Evolutionary conservation across 345 rosid species (phyloP).

Genomic region (Chamaenerion angustifolium): DNA sequence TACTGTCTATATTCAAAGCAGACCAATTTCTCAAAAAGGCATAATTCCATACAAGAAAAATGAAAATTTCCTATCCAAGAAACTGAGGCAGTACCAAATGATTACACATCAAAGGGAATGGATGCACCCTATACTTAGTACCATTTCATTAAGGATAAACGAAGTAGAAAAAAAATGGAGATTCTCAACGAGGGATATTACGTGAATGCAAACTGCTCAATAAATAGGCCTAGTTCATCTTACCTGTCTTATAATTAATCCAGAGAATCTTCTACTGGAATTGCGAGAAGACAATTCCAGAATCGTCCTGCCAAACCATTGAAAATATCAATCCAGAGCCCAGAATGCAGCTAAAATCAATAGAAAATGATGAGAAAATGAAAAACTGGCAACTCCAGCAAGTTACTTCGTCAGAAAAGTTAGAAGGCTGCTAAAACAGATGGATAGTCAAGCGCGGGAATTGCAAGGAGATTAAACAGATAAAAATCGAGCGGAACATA

Average conservation of each 20-base stretch:
- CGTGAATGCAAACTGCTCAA: neutral
- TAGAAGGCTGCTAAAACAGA: no score
- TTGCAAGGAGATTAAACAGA: no score
- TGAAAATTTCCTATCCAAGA: neutral
- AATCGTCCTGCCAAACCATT: conserved; percentile 35
- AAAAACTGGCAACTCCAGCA: neutral
- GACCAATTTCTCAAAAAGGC: no score
- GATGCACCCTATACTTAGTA: no score
- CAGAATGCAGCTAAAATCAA: neutral
- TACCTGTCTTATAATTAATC: conserved; percentile 39
- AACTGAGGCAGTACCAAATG: no score
- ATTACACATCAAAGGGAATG: no score
- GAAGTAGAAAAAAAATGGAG: no score
- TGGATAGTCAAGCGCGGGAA: no score
- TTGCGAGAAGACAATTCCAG: conserved; percentile 46
- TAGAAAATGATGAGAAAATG: neutral
- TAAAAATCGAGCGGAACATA: no score
- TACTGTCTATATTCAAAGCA: no score
- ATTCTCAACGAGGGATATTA: neutral
- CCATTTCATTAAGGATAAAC: no score
- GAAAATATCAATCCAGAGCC: conserved; percentile 3
- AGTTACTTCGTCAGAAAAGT: no score
- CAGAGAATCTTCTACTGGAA: conserved; percentile 29
- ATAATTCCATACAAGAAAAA: neutral
- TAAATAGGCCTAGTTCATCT: neutral